Evolutionary conservation across 768 basidiomycete genomes (phyloP).

Genomic region (Mycena galopus): DNA sequence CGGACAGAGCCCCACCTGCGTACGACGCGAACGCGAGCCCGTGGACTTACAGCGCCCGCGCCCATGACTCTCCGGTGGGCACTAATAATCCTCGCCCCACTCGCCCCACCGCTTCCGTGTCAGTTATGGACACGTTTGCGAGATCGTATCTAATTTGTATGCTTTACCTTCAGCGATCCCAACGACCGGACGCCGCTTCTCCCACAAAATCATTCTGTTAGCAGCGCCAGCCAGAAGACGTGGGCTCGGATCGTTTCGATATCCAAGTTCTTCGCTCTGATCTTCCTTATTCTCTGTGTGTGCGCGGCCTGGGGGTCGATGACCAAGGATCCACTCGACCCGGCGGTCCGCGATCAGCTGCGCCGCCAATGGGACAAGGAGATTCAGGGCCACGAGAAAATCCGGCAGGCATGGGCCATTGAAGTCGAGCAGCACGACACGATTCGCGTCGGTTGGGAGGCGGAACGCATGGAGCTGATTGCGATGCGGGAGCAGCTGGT

Average conservation of each 20-base stretch:
- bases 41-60: too few species aligned
- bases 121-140: neutral
- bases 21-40: neutral
- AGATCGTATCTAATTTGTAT: neutral
- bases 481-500: slow-evolving; percentile 16
- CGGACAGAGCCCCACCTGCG: neutral
- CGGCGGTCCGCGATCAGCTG: neutral
- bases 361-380: slow-evolving; percentile 13
- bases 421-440: slow-evolving; percentile 5
- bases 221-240: neutral
- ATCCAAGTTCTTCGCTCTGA: neutral
- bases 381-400: neutral
- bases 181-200: neutral
- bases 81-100: neutral
- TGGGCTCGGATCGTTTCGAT: neutral
- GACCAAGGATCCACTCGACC: neutral
- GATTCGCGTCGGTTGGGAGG: slow-evolving; percentile 13
- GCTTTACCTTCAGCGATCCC: neutral
- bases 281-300: neutral
- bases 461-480: neutral
- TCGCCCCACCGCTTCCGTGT: too few species aligned
- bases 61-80: neutral
- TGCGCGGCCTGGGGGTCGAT: neutral
- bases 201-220: neutral
- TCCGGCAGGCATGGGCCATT: neutral